Evolutionary conservation across 2,329 filamentous ascomycete genomes (phyloP).

Genomic region (Fusarium floridanum): DNA sequence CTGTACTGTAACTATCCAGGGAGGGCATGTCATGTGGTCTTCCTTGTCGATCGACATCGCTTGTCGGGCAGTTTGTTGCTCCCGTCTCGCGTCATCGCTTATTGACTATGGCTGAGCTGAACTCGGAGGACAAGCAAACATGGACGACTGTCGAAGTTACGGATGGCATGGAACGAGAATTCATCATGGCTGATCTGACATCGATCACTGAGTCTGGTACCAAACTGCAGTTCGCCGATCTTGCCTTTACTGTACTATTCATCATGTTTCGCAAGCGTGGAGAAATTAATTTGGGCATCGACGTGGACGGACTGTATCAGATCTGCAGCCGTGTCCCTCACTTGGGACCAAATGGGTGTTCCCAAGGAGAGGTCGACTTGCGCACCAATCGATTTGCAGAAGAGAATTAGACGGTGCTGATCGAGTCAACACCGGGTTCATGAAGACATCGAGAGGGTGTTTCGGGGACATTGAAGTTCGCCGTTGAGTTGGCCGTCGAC

Average conservation of each 20-base stretch:
- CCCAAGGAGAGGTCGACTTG: slow-evolving; percentile 14
- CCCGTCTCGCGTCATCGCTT: background rate
- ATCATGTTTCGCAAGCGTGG: background rate
- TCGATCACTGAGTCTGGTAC: background rate
- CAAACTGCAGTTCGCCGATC: slow-evolving; percentile 21
- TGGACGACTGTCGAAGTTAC: background rate
- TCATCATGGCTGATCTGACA: slow-evolving; percentile 2
- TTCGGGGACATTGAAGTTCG: background rate
- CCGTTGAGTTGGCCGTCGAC: slow-evolving; percentile 1
- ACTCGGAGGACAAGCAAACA: slow-evolving; percentile 1
- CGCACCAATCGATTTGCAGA: slow-evolving; percentile 31
- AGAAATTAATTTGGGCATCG: slow-evolving; percentile 24
- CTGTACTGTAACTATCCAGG: background rate
- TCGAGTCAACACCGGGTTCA: slow-evolving; percentile 3
- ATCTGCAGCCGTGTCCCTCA: background rate
- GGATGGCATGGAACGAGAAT: background rate
- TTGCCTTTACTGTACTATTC: background rate
- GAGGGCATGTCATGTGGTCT: slow-evolving; percentile 1
- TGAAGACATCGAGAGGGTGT: slow-evolving; percentile 13
- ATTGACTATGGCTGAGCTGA: slow-evolving; percentile 3
- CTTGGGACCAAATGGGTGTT: background rate
- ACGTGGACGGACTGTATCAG: slow-evolving; percentile 22
- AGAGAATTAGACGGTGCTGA: slow-evolving; percentile 16
- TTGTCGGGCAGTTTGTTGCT: slow-evolving; percentile 3
- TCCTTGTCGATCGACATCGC: slow-evolving; percentile 15